Conservation (phyloP, 768 basidiomycete species). For the Boletales sp. region DNA sequence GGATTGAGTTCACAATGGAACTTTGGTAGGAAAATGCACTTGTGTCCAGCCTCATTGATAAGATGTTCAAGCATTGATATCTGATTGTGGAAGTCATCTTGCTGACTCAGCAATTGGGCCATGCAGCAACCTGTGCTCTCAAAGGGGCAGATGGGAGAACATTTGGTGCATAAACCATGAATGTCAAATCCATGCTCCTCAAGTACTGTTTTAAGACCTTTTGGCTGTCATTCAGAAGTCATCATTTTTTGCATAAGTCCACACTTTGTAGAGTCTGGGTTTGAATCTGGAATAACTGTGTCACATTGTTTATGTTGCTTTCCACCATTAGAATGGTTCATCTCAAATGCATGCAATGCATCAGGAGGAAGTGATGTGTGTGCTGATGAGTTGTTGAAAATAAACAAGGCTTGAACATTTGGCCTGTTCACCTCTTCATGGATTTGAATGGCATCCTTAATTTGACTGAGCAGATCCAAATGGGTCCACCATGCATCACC, state of each 20-base stretch:
- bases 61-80: slow-evolving; percentile 19
- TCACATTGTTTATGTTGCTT: slow-evolving; percentile 19
- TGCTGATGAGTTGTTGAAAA: slow-evolving; percentile 9
- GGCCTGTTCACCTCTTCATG: slow-evolving; percentile 35
- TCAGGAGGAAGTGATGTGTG: slow-evolving; percentile 11
- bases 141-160: slow-evolving; percentile 22
- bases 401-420: slow-evolving; percentile 16
- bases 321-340: slow-evolving; percentile 22
- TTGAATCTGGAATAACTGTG: slow-evolving; percentile 22
- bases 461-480: not conserved
- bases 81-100: slow-evolving; percentile 28
- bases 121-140: slow-evolving; percentile 25
- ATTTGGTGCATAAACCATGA: slow-evolving; percentile 30
- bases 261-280: slow-evolving; percentile 4
- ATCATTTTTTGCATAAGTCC: slow-evolving; percentile 35
- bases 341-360: slow-evolving; percentile 23
- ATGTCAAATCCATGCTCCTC: slow-evolving; percentile 40
- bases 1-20: slow-evolving; percentile 38
- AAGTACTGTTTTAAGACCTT: slow-evolving; percentile 6
- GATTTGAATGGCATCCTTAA: slow-evolving; percentile 15
- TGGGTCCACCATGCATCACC: slow-evolving; percentile 10
- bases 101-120: slow-evolving; percentile 22
- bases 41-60: slow-evolving; percentile 22
- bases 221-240: slow-evolving; percentile 21
- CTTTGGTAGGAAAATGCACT: slow-evolving; percentile 33